These are phyloP conservation scores for Colletotrichum magnum DNA, from an alignment of 2,329 filamentous ascomycete species.

Conservation along the genomic window DNA sequence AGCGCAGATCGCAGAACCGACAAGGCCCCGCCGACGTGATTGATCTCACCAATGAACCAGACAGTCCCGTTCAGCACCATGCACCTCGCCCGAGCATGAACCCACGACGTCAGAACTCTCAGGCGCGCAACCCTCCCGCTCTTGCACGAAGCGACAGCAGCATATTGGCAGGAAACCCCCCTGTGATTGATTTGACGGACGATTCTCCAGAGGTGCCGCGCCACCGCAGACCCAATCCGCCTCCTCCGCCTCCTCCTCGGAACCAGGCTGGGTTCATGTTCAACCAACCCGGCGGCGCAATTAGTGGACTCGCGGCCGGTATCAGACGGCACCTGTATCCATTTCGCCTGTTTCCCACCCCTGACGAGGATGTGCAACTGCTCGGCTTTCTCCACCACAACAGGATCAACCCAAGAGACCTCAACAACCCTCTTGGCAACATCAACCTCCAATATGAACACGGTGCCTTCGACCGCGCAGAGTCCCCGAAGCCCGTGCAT, in stretches of 20 bases:
- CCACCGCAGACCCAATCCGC: constrained; percentile 16
- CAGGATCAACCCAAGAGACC: constrained; percentile 26
- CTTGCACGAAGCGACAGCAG: constrained; percentile 62
- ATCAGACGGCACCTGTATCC: constrained; percentile 30
- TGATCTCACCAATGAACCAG: constrained; percentile 65
- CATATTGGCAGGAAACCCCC: constrained; percentile 50
- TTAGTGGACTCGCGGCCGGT: constrained; percentile 33
- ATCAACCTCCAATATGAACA: constrained; percentile 43
- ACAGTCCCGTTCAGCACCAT: constrained; percentile 55
- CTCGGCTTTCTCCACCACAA: constrained; percentile 37
- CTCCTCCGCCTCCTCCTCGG: constrained; percentile 42
- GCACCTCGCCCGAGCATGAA: constrained; percentile 47
- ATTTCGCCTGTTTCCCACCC: constrained; percentile 27
- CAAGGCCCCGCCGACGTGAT: constrained; percentile 54
- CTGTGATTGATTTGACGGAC: constrained; percentile 67
- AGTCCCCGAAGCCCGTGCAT: constrained; percentile 63
- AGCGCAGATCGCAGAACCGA: constrained; percentile 29
- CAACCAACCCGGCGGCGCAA: constrained; percentile 21
- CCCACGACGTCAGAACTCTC: constrained; percentile 58
- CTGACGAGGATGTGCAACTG: constrained; percentile 35
- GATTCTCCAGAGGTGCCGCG: constrained; percentile 55
- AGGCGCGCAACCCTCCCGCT: constrained; percentile 57
- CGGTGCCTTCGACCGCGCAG: constrained; percentile 49
- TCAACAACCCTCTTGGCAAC: constrained; percentile 39
- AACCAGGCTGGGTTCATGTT: constrained; percentile 4